Evolutionary conservation across 2,329 filamentous ascomycete species (phyloP).

Genomic region (Penicillium sp.): DNA sequence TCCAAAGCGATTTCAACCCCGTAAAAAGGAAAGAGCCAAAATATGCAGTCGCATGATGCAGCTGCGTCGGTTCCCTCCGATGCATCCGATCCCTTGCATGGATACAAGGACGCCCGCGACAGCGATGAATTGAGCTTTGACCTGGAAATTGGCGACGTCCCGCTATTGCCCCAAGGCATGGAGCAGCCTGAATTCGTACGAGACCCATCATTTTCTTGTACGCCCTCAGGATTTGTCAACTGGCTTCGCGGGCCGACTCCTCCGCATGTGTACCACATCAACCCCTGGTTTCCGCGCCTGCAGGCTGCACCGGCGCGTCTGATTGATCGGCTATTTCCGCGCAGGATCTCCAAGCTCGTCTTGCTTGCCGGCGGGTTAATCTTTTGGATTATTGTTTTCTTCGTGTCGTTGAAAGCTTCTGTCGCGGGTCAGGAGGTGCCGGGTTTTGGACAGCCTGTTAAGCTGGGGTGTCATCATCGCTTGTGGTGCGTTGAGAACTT

Average conservation of each 20-base stretch:
- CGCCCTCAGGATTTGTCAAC: conserved; percentile 21
- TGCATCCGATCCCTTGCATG: not conserved
- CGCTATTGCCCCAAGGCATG: conserved; percentile 15
- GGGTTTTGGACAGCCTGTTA: conserved; percentile 38
- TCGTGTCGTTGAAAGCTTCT: conserved; percentile 34
- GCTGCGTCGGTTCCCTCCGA: too few relatives aligned
- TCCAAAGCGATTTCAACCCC: not conserved
- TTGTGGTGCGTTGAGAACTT: conserved; percentile 45
- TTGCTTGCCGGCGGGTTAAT: conserved; percentile 29
- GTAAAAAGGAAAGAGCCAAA: not conserved
- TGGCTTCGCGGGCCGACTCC: conserved; percentile 36
- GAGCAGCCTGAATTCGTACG: conserved; percentile 1
- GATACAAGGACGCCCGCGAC: conserved; percentile 14
- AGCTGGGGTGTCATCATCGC: conserved; percentile 36
- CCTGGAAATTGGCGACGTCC: conserved; percentile 23
- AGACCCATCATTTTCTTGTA: conserved; percentile 26
- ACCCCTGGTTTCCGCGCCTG: conserved; percentile 34
- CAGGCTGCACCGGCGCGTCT: conserved; percentile 38
- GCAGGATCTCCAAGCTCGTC: conserved; percentile 22
- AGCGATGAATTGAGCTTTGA: conserved; percentile 17
- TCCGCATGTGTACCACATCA: conserved; percentile 37
- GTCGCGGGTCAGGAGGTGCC: conserved; percentile 31
- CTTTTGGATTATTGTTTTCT: conserved; percentile 38
- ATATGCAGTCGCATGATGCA: conserved; percentile 9
- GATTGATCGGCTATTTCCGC: conserved; percentile 33